Conservation (phyloP, 257 asterid genomes). For the Solanum ossicruentum region DNA sequence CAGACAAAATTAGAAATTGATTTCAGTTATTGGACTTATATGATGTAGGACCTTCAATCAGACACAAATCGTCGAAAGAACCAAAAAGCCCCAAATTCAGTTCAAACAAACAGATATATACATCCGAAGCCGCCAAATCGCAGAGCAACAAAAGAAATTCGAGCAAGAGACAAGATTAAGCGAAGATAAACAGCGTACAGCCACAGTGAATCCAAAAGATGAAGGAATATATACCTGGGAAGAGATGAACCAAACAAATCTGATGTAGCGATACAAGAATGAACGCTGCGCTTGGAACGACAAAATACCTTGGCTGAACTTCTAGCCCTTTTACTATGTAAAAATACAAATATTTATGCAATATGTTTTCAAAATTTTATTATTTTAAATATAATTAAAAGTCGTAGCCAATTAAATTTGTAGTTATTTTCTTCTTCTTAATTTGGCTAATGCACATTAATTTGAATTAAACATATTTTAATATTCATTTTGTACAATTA, state of each 20-base stretch:
- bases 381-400: too few species aligned
- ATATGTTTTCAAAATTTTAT: too few species aligned
- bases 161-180: rapidly evolving
- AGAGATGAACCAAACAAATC: not conserved
- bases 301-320: not conserved
- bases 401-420: too few species aligned
- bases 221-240: not conserved
- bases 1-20: not conserved
- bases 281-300: not conserved
- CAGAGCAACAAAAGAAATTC: not conserved
- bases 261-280: not conserved
- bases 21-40: not conserved
- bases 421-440: too few species aligned
- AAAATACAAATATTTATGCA: too few species aligned
- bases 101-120: not conserved
- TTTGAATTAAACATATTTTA: too few species aligned
- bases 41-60: not conserved
- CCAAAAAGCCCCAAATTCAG: not conserved
- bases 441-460: too few species aligned
- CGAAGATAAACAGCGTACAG: not conserved
- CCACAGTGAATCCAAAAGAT: not conserved
- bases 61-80: not conserved
- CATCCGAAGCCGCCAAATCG: not conserved
- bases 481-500: too few species aligned
- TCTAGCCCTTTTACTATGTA: not conserved